A percentile compares a stretch with the other conserved stretches of the same genome.
Evolutionary conservation across 495 filamentous ascomycete genomes (phyloP).

Genomic region (Chaetomium tenue): DNA sequence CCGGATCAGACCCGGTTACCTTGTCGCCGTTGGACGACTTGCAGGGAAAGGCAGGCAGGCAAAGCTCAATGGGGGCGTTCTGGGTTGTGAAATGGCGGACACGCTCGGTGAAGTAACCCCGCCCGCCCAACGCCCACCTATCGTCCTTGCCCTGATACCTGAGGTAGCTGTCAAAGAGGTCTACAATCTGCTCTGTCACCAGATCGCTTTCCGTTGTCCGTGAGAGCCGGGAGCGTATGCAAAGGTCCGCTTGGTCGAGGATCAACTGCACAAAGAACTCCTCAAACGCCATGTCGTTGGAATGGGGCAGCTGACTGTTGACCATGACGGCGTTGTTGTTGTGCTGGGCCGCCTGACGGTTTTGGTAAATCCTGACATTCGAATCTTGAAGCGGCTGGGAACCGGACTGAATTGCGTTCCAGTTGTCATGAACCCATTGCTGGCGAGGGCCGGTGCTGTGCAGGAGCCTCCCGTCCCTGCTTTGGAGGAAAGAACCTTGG

Average conservation of each 20-base stretch:
- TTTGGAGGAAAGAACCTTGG: neutral
- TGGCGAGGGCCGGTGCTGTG: conserved; percentile 13
- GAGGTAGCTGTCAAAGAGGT: conserved; percentile 25
- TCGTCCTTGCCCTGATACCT: conserved; percentile 23
- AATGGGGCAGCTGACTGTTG: neutral
- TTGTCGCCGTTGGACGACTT: conserved; percentile 28
- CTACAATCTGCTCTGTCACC: conserved; percentile 11
- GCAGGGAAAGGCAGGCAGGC: conserved; percentile 26
- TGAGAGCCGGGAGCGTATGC: neutral
- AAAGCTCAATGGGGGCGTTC: conserved; percentile 19
- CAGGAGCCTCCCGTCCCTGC: conserved; percentile 1
- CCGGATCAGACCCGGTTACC: conserved; percentile 20
- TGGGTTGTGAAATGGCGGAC: conserved; percentile 18
- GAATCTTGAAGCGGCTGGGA: neutral
- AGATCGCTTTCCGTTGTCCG: neutral
- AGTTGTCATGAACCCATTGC: conserved; percentile 19
- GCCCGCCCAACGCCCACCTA: conserved; percentile 12
- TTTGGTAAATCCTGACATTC: conserved; percentile 16
- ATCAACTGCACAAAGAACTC: conserved; percentile 21
- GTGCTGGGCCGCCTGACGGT: neutral
- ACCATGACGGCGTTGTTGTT: conserved; percentile 12
- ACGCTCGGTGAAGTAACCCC: conserved; percentile 21
- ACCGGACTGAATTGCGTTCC: neutral
- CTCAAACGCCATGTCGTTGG: conserved; percentile 10
- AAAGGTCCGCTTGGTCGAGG: conserved; percentile 21